Evolutionary conservation across 2,329 filamentous ascomycete species (phyloP), one percentile per base, ranked within the genome.

Genomic region (Exophiala mesophila): DNA sequence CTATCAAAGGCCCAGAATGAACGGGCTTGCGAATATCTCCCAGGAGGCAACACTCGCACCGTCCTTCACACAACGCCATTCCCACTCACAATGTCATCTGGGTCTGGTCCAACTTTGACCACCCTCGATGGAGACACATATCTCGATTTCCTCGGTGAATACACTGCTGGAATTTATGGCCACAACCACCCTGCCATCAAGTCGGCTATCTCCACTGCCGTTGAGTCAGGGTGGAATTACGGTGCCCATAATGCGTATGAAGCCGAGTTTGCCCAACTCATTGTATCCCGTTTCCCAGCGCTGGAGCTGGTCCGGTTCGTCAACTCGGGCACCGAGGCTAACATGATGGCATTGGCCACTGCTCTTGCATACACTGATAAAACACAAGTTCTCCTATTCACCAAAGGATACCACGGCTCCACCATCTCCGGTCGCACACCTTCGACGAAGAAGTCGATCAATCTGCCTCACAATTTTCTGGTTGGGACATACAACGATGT

Each of bases 351-450:
- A 2, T 56, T 83, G 2, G 72, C 71, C 2, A 70, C 68, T 10
- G 47, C 47, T 16, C 30, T 54, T 13, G 49, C 38, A n/a, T 41
- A 49, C 17, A 46, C 48, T 5, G 59, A 61, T 1, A 68, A 68
- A 76, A 61, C 94, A 94, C 5, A 94, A 67, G 55, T 76, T 80
- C 49, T 78, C 73, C 57, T 95, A 87, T 64, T 95, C 86, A 7
- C 77, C 68, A 2, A 96, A 72, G 58, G 94, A 94, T 2, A 90
- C 89, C 78, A 97, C 52, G 76, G 77, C 2, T 75, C 73, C 1
- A 70, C 70, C 1, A 71, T 80, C 13, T 64, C 55, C 0, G 48
- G 44, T 64, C 59, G 56, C 48, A 2, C 59, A 58, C 18, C 41
- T 1, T 45, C 46, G 13, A 37, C 21, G 19, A 54, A 51, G 24